These are phyloP conservation scores for Dimargaris cristalligena DNA, from an alignment of 192 early-diverging fungal species.

Conservation along the genomic window DNA sequence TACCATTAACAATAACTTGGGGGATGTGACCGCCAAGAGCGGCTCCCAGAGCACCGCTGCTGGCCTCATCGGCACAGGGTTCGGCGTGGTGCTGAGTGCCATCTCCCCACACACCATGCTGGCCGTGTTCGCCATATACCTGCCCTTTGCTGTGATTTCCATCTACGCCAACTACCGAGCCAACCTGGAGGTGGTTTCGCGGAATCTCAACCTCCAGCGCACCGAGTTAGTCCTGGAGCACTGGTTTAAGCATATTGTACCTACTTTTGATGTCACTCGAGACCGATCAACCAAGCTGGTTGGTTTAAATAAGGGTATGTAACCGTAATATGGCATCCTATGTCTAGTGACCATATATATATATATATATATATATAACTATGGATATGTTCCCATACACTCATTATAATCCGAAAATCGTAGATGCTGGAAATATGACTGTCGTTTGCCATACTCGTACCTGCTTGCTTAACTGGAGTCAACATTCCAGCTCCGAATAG, in stretches of 20 bases:
- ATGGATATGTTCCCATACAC: too few relatives aligned
- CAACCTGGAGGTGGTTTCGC: slow-evolving; percentile 40
- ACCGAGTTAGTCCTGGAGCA: slow-evolving; percentile 24
- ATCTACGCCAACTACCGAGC: slow-evolving; percentile 58
- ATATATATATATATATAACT: too few relatives aligned
- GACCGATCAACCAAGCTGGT: not conserved
- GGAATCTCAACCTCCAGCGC: slow-evolving; percentile 39
- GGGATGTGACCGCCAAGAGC: slow-evolving; percentile 69
- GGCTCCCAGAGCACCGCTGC: slow-evolving; percentile 73
- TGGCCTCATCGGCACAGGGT: slow-evolving; percentile 53
- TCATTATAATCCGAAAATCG: too few relatives aligned
- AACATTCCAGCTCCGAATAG: too few relatives aligned
- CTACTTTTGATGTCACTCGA: not conserved
- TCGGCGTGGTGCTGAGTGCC: slow-evolving; percentile 23
- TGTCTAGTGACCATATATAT: too few relatives aligned
- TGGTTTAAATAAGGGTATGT: not conserved
- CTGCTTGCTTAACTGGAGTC: too few relatives aligned
- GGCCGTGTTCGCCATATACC: slow-evolving; percentile 40
- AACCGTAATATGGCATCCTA: too few relatives aligned
- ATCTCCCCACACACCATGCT: slow-evolving; percentile 18
- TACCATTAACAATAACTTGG: slow-evolving; percentile 53
- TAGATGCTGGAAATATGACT: too few relatives aligned
- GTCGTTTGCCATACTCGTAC: too few relatives aligned
- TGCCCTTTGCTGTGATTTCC: slow-evolving; percentile 50
- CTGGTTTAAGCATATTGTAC: not conserved